These are phyloP conservation scores for Tricholoma saponaceum DNA, from an alignment of 768 basidiomycete species.

Conservation along the genomic window DNA sequence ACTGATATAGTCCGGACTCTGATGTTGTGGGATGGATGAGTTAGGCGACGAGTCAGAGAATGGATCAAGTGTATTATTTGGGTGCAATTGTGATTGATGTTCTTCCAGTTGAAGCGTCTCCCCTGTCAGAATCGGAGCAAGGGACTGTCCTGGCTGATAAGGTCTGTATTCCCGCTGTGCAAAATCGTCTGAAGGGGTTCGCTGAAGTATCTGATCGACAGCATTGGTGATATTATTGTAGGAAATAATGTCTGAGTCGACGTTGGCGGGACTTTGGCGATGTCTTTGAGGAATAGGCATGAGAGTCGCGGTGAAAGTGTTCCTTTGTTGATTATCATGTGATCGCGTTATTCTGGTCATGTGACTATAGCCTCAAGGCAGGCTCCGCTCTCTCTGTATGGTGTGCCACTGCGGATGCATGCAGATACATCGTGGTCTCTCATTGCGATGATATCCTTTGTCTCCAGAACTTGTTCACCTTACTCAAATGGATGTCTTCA, in stretches of 20 bases:
- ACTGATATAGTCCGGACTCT: conserved; percentile 30
- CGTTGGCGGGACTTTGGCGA: too few relatives aligned
- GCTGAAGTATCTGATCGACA: conserved; percentile 7
- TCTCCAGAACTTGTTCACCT: neutral
- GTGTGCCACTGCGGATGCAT: neutral
- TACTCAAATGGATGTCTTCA: conserved; percentile 35
- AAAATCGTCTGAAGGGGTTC: too few relatives aligned
- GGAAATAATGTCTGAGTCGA: neutral
- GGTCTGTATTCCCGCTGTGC: conserved; percentile 36
- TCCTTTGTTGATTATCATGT: too few relatives aligned
- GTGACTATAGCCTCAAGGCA: neutral
- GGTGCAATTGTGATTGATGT: conserved; percentile 20
- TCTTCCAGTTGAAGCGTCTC: conserved; percentile 56
- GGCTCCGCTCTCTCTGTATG: too few relatives aligned
- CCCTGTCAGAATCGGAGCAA: conserved; percentile 61
- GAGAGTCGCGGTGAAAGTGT: too few relatives aligned
- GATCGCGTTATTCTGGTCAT: neutral
- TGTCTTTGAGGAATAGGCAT: too few relatives aligned
- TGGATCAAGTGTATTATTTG: conserved; percentile 20
- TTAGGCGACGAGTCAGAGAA: conserved; percentile 14
- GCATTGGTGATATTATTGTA: too few relatives aligned
- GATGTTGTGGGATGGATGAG: too few relatives aligned
- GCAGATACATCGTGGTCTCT: neutral
- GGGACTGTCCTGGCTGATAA: conserved; percentile 59
- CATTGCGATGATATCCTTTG: conserved; percentile 10